phyloP scores from a whole-genome alignment of 2,329 filamentous ascomycete genomes.

The Zymoseptoria brevis region DNA sequence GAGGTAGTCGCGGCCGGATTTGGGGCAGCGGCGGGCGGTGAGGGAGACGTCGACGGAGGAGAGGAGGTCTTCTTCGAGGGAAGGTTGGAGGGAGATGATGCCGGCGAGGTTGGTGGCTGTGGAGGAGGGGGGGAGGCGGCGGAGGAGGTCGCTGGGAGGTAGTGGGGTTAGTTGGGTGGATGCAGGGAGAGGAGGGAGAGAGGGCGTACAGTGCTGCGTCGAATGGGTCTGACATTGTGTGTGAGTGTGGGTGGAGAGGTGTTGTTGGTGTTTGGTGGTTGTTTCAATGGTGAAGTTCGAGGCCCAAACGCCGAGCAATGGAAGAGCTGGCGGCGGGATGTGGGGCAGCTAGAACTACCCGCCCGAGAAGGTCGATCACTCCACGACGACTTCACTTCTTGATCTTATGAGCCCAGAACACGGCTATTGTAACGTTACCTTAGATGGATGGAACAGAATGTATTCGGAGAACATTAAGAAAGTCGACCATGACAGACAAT shows the following conservation, averaged over 20 bases:
- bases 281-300: not conserved
- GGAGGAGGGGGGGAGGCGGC: conserved; percentile 90
- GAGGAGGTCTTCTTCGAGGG: conserved; percentile 93
- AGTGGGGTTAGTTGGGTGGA: conserved; percentile 6
- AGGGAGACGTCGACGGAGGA: conserved; percentile 96
- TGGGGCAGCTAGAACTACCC: too few species aligned
- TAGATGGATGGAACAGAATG: too few species aligned
- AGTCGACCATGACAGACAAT: not conserved
- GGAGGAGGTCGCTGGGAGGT: conserved; percentile 77
- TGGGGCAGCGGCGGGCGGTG: conserved; percentile 73
- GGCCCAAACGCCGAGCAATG: too few species aligned
- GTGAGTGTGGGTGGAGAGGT: not conserved
- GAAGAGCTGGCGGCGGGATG: not conserved
- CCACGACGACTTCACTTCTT: too few species aligned
- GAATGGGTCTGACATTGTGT: conserved; percentile 49
- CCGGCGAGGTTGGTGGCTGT: conserved; percentile 79
- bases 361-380: not conserved
- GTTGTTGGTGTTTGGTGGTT: not conserved
- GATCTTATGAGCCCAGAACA: too few species aligned
- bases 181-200: not conserved
- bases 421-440: too few species aligned
- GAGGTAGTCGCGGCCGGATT: conserved; percentile 88
- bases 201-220: conserved; percentile 64
- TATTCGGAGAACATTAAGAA: not conserved
- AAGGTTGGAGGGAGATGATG: conserved; percentile 80